phyloP scores from a whole-genome alignment of 2,329 filamentous ascomycete genomes.

The Penicillium italicum region DNA sequence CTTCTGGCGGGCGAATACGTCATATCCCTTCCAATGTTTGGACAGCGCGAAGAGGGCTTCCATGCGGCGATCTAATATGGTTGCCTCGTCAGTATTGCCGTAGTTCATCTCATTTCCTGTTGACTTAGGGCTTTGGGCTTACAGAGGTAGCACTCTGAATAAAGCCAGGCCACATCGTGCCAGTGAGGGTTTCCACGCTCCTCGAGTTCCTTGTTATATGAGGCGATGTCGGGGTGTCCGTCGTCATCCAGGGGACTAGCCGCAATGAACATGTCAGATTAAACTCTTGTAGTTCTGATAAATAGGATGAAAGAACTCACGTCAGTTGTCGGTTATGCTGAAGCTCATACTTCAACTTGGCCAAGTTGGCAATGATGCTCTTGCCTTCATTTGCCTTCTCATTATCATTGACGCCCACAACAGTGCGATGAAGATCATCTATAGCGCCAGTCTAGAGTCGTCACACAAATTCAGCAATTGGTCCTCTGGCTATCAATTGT shows the following conservation, averaged over 20 bases:
- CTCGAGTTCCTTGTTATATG: conserved; percentile 83
- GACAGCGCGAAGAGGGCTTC: conserved; percentile 73
- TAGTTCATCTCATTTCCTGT: not conserved
- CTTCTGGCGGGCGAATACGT: conserved; percentile 87
- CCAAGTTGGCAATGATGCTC: conserved; percentile 73
- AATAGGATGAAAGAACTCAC: not conserved
- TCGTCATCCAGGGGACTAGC: conserved; percentile 70
- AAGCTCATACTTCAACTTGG: conserved; percentile 86
- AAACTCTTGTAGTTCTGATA: not conserved
- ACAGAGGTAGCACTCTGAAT: conserved; percentile 87
- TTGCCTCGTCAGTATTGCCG: conserved; percentile 20
- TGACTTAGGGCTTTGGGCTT: conserved; percentile 11
- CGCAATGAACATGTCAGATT: not conserved
- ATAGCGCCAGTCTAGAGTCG: conserved; percentile 73
- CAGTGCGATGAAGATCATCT: conserved; percentile 79
- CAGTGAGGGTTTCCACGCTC: conserved; percentile 70
- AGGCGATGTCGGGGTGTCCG: conserved; percentile 67
- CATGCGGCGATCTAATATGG: conserved; percentile 61
- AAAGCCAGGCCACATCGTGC: conserved; percentile 86
- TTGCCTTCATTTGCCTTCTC: conserved; percentile 76
- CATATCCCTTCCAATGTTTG: conserved; percentile 81
- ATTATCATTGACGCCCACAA: conserved; percentile 48
- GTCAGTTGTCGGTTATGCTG: conserved; percentile 56
- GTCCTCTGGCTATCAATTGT: not conserved
- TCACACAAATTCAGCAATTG: conserved; percentile 9